Evolutionary conservation across 208 protist genomes (phyloP).

Genomic region (Herpetomonas muscarum): DNA sequence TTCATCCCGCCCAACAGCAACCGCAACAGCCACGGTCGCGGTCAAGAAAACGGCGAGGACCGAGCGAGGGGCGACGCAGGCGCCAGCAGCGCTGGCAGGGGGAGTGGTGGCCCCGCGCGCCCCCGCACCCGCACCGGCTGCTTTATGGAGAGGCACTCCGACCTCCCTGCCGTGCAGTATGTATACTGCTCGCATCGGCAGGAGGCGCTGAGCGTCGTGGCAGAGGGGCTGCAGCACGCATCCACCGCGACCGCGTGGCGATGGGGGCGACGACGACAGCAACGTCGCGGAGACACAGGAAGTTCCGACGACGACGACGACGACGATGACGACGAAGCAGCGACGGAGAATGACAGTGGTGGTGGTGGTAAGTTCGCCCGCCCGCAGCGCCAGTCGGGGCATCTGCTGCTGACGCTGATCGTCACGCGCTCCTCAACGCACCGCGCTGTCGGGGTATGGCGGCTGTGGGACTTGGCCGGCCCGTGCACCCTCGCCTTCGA

Average conservation of each 20-base stretch:
- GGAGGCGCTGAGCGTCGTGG: constrained; percentile 19
- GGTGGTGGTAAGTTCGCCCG: neutral
- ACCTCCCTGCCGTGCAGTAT: constrained; percentile 39
- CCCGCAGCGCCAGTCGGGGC: constrained; percentile 4
- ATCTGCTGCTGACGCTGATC: constrained; percentile 2
- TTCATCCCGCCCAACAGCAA: neutral
- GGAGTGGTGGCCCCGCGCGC: neutral
- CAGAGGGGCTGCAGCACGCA: constrained; percentile 10
- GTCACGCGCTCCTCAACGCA: neutral
- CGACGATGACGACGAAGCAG: neutral
- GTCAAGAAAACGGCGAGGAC: neutral
- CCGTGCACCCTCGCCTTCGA: constrained; percentile 1
- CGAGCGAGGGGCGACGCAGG: neutral
- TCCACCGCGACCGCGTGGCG: neutral
- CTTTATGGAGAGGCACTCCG: constrained; percentile 35
- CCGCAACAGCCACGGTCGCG: neutral
- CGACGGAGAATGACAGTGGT: neutral
- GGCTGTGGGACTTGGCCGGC: constrained; percentile 16
- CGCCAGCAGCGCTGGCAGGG: neutral
- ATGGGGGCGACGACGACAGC: no score
- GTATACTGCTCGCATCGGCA: constrained; percentile 8
- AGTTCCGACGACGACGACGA: neutral
- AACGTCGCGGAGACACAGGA: no score
- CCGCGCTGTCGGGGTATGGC: constrained; percentile 6
- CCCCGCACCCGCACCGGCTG: constrained; percentile 13